A percentile compares a stretch with the other conserved stretches of the same genome.
Evolutionary conservation across 2,329 filamentous ascomycete species (phyloP).

Genomic region (Sclerotinia trifoliorum): DNA sequence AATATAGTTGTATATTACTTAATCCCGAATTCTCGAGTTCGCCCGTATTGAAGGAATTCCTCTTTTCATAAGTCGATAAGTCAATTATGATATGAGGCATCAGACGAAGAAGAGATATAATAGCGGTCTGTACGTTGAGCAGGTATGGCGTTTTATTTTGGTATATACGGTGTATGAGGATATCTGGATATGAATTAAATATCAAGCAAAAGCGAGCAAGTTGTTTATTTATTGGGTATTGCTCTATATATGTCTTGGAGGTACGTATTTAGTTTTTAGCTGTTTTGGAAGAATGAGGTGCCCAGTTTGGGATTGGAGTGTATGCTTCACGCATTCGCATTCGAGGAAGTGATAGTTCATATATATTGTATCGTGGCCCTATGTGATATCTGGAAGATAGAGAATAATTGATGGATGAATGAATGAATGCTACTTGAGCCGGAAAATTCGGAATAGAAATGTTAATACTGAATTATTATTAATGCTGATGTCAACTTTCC

Average conservation of each 20-base stretch:
- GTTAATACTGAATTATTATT: too few species aligned
- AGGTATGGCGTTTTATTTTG: not conserved
- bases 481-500: too few species aligned
- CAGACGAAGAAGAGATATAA: not conserved
- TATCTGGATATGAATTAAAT: not conserved
- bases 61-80: slow-evolving; percentile 44
- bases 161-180: not conserved
- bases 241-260: not conserved
- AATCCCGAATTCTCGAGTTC: slow-evolving; percentile 93
- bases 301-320: not conserved
- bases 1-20: slow-evolving; percentile 74
- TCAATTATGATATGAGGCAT: not conserved
- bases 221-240: too few species aligned
- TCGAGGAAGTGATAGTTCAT: not conserved
- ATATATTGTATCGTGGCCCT: too few species aligned
- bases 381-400: too few species aligned
- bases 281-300: not conserved
- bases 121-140: slow-evolving; percentile 4
- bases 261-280: not conserved
- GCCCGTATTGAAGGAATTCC: slow-evolving; percentile 86
- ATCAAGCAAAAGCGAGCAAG: not conserved
- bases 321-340: not conserved
- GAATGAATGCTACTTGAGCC: too few species aligned
- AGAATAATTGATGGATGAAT: too few species aligned
- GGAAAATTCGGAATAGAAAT: too few species aligned